phyloP scores from a whole-genome alignment of 2,329 filamentous ascomycete species.

The Aspergillus clavatus region DNA sequence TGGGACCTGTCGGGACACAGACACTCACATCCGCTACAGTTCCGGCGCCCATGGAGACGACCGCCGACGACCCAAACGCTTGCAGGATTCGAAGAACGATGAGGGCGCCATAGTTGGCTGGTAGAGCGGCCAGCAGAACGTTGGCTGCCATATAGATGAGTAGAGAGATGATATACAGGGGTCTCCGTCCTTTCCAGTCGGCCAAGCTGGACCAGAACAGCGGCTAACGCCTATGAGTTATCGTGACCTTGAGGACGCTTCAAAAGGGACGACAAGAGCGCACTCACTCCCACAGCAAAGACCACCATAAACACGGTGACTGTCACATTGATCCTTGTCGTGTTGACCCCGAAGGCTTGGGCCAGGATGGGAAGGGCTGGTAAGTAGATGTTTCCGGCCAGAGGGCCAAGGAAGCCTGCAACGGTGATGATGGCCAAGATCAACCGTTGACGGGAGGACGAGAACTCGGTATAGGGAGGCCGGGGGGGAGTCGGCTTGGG shows the following conservation, averaged over 20 bases:
- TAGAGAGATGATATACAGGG: conserved; percentile 40
- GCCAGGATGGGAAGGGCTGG: conserved; percentile 38
- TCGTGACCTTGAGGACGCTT: no score
- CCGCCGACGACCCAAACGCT: conserved; percentile 41
- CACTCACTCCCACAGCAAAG: conserved; percentile 38
- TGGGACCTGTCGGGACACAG: no score
- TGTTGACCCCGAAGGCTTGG: conserved; percentile 34
- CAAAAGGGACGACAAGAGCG: background rate
- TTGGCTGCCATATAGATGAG: conserved; percentile 39
- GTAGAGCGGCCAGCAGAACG: conserved; percentile 36
- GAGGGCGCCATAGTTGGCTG: conserved; percentile 36
- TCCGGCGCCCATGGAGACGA: conserved; percentile 42
- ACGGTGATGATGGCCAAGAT: conserved; percentile 39
- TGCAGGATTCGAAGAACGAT: conserved; percentile 41
- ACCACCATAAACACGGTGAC: conserved; percentile 45
- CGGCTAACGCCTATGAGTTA: no score
- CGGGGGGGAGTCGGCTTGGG: background rate
- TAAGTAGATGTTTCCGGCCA: conserved; percentile 45
- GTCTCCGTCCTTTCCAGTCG: conserved; percentile 39
- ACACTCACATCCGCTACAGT: conserved; percentile 37
- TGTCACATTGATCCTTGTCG: conserved; percentile 40
- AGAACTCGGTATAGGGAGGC: conserved; percentile 37
- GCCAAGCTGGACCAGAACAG: conserved; percentile 40
- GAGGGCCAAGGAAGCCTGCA: conserved; percentile 42
- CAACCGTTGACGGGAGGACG: conserved; percentile 31